A percentile compares a stretch with the other conserved stretches of the same genome.
Conservation (phyloP, 2,329 filamentous ascomycete genomes). For the Aureobasidium sp. region DNA sequence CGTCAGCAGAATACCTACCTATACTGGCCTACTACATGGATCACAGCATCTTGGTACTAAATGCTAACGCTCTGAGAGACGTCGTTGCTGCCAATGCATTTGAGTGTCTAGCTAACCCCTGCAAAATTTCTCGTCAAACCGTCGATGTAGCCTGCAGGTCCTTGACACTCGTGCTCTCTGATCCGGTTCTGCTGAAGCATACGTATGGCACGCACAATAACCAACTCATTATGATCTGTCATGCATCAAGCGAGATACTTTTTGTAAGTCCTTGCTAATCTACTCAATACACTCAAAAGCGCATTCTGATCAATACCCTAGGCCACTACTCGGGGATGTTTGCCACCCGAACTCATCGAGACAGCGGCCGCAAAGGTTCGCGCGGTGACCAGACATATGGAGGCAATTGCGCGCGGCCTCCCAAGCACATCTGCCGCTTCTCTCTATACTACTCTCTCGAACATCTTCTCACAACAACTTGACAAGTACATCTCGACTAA, state of each 20-base stretch:
- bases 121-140: background rate
- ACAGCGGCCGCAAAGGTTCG: background rate
- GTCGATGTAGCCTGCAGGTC: slow-evolving; percentile 4
- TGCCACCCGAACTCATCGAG: background rate
- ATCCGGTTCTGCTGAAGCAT: background rate
- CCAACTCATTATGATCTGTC: slow-evolving; percentile 4
- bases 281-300: too few species aligned
- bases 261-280: background rate
- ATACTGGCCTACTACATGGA: slow-evolving; percentile 4
- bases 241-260: background rate
- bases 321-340: slow-evolving; percentile 5
- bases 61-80: background rate
- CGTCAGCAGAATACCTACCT: background rate
- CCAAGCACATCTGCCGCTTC: background rate
- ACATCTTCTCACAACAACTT: background rate
- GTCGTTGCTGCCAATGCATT: background rate
- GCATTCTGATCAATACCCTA: background rate
- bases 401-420: background rate
- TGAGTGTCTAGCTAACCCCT: background rate
- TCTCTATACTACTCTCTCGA: background rate
- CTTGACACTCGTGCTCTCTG: background rate
- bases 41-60: background rate
- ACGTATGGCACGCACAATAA: slow-evolving; percentile 6
- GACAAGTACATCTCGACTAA: background rate
- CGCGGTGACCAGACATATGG: background rate